Evolutionary conservation across 805 yeast species (phyloP), one percentile per base, ranked within the genome.

Genomic region (Sungouiozyma intestinalis): DNA sequence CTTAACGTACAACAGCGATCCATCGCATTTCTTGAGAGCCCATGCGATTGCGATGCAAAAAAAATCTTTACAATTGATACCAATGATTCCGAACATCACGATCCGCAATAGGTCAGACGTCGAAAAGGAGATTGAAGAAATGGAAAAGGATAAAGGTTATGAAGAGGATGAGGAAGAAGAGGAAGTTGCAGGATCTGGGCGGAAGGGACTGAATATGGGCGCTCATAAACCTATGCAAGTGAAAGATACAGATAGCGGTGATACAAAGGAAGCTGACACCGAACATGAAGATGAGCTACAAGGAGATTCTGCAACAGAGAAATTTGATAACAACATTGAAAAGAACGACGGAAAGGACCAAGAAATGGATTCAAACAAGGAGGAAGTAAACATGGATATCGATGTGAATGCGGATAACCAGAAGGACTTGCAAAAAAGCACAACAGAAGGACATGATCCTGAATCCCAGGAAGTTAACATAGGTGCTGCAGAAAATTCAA

Each of bases 41-140:
- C 97, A 92, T 64, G 98, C 98, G 0, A 63, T 84, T 38, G 96
- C 97, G 2, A 94, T 92, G 98, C 94, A 87, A 52, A 86, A 86
- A 63, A 85, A 84, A 57, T 79, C 97, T 0, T 58, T 77, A 40
- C 71, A 78, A 38, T 68, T 92, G 40, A 72, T 77, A 4, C 95
- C 95, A 0, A 66, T 85, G 46, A 90, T 92, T 33, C 99, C 99
- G 0, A 94, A 92, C 53, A 85, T 92, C 41, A 72, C 76, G 0
- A 73, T 92, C 3, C 71, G 87, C 50, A 86, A 76, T 53, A 63
- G 90, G 38, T 67, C 79, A 0, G 92, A 83, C 40, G 74, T 81
- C 6, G 92, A 83, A 49, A 71, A 67, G 48, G 88, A 81, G 51
- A 76, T 80, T 20, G 74, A 71, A 17, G 66, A 61, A 24, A 43